Evolutionary conservation across 176 grass and related monocot species (phyloP).

Genomic region (Rhynchospora tenuis): DNA sequence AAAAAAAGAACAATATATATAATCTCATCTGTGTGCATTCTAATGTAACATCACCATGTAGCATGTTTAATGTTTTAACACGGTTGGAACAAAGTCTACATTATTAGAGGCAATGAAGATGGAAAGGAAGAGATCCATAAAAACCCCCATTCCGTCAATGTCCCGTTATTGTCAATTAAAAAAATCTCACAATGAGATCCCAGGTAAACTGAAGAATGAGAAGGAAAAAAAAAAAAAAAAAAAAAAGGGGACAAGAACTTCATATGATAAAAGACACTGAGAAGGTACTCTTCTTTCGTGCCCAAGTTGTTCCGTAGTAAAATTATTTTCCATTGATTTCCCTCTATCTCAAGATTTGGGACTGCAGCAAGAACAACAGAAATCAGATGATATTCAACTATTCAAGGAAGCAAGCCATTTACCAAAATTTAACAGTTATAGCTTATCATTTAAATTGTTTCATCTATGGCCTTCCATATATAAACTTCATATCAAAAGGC

Average conservation of each 20-base stretch:
- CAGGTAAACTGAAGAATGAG: not conserved
- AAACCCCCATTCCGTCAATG: not conserved
- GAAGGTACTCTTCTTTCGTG: not conserved
- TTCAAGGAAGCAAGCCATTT: not conserved
- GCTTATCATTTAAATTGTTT: not conserved
- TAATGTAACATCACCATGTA: not conserved
- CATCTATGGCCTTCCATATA: not conserved
- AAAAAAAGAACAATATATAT: not conserved
- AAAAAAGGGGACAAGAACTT: not conserved
- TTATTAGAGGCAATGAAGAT: not conserved
- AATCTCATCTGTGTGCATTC: not conserved
- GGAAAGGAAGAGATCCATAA: not conserved
- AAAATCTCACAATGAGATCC: not conserved
- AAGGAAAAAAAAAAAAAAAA: no score
- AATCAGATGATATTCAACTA: not conserved
- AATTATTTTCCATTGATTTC: not conserved
- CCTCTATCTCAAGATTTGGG: not conserved
- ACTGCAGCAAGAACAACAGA: not conserved
- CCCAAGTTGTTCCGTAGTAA: not conserved
- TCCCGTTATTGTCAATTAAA: not conserved
- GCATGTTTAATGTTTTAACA: not conserved
- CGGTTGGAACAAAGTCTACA: not conserved
- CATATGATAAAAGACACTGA: not conserved
- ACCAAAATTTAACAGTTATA: not conserved
- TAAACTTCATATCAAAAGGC: not conserved